These are phyloP conservation scores for Ulota crispa DNA, from an alignment of 225 moss, liverwort and hornwort genomes.

Conservation along the genomic window DNA sequence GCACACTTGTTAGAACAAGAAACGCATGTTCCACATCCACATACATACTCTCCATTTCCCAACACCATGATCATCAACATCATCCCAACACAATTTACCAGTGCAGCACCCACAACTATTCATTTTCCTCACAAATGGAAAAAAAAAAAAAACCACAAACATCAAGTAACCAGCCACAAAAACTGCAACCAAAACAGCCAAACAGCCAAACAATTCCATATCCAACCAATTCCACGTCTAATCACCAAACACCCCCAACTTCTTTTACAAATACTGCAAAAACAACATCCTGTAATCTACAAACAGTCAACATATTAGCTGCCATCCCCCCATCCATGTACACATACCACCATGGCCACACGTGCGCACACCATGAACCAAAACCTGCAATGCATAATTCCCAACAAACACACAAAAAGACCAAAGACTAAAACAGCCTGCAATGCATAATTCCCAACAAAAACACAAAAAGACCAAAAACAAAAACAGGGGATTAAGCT, in stretches of 20 bases:
- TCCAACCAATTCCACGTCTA: background rate
- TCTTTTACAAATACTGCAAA: background rate
- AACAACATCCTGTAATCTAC: background rate
- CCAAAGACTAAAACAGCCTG: background rate
- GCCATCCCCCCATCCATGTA: background rate
- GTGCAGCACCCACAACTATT: slow-evolving; percentile 8
- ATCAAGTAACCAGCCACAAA: background rate
- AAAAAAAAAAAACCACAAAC: background rate
- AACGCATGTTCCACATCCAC: background rate
- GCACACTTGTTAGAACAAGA: slow-evolving; percentile 7
- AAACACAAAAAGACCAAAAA: background rate
- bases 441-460: background rate
- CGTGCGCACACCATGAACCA: background rate
- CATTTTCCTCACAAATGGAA: background rate
- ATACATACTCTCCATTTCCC: background rate
- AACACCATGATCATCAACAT: background rate
- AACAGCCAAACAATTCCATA: background rate
- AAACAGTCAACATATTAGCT: background rate
- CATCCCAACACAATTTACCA: background rate
- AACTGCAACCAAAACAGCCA: background rate
- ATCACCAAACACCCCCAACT: background rate
- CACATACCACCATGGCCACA: background rate
- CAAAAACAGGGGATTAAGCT: background rate
- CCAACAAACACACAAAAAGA: background rate
- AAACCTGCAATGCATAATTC: background rate